Conservation (phyloP, 768 basidiomycete genomes). For the Lentinula sp. region DNA sequence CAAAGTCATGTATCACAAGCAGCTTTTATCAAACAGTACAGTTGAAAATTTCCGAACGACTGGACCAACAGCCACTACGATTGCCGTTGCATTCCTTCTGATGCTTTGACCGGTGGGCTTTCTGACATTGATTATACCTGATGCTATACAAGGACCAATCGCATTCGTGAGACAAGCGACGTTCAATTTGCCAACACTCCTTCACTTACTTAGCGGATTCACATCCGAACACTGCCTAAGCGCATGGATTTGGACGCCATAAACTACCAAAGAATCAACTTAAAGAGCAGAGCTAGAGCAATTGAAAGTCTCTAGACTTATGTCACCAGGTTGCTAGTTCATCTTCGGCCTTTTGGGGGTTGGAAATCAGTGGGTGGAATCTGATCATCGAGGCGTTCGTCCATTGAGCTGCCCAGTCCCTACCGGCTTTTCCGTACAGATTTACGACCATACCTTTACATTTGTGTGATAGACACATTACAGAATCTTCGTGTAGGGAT, state of each 20-base stretch:
- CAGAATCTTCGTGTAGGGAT: constrained; percentile 52
- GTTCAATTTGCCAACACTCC: no score
- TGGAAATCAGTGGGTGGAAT: background rate
- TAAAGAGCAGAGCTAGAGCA: background rate
- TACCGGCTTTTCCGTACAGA: background rate
- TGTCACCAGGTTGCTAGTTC: background rate
- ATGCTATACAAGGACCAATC: background rate
- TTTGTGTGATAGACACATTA: constrained; percentile 26
- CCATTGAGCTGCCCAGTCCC: background rate
- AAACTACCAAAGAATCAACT: no score
- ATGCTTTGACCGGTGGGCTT: constrained; percentile 31
- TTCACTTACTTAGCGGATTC: no score
- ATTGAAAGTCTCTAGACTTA: background rate
- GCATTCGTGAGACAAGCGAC: background rate
- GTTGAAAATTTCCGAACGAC: no score
- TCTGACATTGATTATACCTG: constrained; percentile 37
- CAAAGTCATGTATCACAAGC: no score
- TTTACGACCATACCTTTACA: background rate
- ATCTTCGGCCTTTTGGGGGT: background rate
- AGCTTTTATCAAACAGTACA: no score
- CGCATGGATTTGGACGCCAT: no score
- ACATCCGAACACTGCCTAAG: no score
- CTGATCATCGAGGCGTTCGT: background rate
- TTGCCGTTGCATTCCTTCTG: constrained; percentile 23
- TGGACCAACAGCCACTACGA: background rate